A percentile compares a stretch with the other conserved stretches of the same genome.
These are phyloP conservation scores for Sisymbrium irio DNA, from an alignment of 345 rosid species.

Conservation along the genomic window DNA sequence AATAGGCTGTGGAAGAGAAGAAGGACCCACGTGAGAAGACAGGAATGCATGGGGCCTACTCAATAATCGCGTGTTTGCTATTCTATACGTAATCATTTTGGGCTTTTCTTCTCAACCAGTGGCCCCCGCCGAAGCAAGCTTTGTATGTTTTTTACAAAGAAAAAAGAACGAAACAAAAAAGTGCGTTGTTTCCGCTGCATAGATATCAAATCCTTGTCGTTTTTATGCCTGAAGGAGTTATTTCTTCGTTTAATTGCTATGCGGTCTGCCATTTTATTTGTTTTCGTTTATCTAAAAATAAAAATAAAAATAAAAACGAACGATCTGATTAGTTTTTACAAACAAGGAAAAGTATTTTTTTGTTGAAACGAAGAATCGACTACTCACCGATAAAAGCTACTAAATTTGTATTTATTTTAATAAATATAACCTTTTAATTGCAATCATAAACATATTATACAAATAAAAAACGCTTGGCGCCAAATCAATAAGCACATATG, in stretches of 20 bases:
- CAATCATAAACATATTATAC: too few species aligned
- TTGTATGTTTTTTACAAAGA: background rate
- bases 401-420: too few species aligned
- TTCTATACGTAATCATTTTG: constrained; percentile 4
- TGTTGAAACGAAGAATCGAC: too few species aligned
- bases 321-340: too few species aligned
- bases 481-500: background rate
- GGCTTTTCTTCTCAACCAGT: constrained; percentile 17
- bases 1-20: constrained; percentile 5
- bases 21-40: constrained; percentile 8
- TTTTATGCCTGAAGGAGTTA: too few species aligned
- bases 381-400: too few species aligned
- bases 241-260: too few species aligned
- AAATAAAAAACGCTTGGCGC: background rate
- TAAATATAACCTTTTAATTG: too few species aligned
- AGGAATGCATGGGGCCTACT: constrained; percentile 20
- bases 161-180: background rate
- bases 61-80: constrained; percentile 16
- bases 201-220: background rate
- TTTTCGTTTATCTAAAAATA: too few species aligned
- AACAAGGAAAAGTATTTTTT: too few species aligned
- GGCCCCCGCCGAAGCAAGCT: constrained; percentile 7
- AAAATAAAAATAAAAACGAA: too few species aligned
- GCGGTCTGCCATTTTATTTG: too few species aligned
- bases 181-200: background rate